A percentile compares a stretch with the other conserved stretches of the same genome.
phyloP scores from a whole-genome alignment of 495 filamentous ascomycete species.

The Trichocladium uniseriatum region DNA sequence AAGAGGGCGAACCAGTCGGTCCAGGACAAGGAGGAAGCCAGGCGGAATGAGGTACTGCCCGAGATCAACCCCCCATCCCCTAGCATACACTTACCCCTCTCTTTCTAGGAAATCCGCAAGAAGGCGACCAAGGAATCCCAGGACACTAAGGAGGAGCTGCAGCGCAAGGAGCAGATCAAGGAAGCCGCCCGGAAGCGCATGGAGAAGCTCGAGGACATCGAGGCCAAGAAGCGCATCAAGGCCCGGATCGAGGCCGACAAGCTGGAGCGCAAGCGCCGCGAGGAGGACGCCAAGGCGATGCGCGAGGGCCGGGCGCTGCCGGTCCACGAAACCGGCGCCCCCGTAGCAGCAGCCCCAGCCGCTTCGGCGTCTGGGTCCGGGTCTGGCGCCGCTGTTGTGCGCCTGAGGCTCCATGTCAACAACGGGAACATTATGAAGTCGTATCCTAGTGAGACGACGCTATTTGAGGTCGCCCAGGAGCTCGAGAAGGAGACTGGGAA shows the following conservation, averaged over 20 bases:
- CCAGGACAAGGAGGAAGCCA: conserved; percentile 72
- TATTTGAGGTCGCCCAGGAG: conserved; percentile 83
- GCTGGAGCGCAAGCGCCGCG: conserved; percentile 68
- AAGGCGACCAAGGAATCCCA: conserved; percentile 76
- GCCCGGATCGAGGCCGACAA: conserved; percentile 89
- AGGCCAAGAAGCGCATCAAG: conserved; percentile 78
- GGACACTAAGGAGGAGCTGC: conserved; percentile 71
- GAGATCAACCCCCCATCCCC: too few relatives aligned
- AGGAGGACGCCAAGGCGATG: conserved; percentile 74
- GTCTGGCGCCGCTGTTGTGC: conserved; percentile 49
- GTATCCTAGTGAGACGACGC: conserved; percentile 72
- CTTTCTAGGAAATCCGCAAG: conserved; percentile 68
- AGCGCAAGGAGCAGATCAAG: conserved; percentile 81
- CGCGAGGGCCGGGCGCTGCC: conserved; percentile 61
- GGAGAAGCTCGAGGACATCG: conserved; percentile 82
- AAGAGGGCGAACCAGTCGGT: conserved; percentile 62
- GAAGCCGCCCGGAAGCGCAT: conserved; percentile 72
- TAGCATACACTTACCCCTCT: background rate
- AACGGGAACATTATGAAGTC: conserved; percentile 71
- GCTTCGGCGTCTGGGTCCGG: conserved; percentile 26
- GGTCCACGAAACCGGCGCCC: conserved; percentile 31
- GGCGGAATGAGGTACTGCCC: conserved; percentile 75
- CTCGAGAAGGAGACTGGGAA: conserved; percentile 50
- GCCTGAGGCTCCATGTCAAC: conserved; percentile 70
- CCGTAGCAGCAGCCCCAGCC: conserved; percentile 27